Base-by-base conservation (phyloP, 1,139 yeast species). In the Arxiozyma bovina region DNA sequence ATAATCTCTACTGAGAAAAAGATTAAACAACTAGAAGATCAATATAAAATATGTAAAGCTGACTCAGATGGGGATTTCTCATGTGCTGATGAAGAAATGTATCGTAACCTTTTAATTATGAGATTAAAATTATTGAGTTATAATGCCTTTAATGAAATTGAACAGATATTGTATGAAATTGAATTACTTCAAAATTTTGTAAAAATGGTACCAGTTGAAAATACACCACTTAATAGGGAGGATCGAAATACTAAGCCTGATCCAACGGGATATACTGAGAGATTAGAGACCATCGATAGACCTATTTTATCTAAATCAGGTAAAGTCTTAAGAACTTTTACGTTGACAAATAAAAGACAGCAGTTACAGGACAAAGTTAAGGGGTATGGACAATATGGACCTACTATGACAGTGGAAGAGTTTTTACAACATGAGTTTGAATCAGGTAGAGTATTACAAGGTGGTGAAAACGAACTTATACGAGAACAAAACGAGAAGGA, bases 401-500 rank as follows among this genome's bases (percentile, higher is more conserved):
- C 99, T 1, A 88, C 97, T 0, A 89, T 94, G 96, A 76, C 96
- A 0, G 93, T 94, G 0, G 99, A 93, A 60, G 97, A 93, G 63
- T 85, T 87, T 60, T 75, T 93, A 53, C 96, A 90, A 53, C 83
- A 87, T 63, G 99, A 93, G 67, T 74, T 87, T 61, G 83, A 83
- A 18, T 22, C 30, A 22, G 46, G 46, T 1, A 90, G 91, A 54
- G 85, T 86, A 79, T 74, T 79, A 52, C 80, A 81, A 55, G 79
- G 80, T 22, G 78, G 77, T 25, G 82, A 79, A 52, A 69, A 68
- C 30, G 81, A 78, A 42, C 34, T 42, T 11, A 42, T 21, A 11
- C 46, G 43, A 42, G 45, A 27, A 15, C 45, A 42, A 42, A 20
- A 27, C 50, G 66, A 64, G 34, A 65, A 68, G 2, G 60, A 68